phyloP scores from a whole-genome alignment of 2,329 filamentous ascomycete genomes.

The Neonectria sp. region DNA sequence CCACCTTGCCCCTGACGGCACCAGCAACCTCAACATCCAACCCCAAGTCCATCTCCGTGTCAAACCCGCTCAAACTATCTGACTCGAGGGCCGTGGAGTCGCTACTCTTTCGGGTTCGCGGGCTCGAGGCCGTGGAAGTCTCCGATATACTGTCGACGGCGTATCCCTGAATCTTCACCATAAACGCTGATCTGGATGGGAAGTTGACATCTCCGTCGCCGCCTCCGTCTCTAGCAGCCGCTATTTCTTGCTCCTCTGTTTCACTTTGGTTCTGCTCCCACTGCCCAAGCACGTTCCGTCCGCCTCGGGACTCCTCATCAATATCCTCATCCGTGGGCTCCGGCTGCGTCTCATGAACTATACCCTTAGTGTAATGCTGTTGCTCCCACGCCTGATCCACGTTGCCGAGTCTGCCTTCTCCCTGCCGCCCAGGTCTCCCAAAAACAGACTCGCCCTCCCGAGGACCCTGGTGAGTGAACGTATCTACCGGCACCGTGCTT shows the following conservation, averaged over 20 bases:
- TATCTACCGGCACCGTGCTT: conserved; percentile 3
- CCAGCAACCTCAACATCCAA: neutral
- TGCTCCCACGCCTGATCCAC: conserved; percentile 27
- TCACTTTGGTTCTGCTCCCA: neutral
- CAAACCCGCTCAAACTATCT: neutral
- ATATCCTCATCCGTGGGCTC: neutral
- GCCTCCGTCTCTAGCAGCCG: neutral
- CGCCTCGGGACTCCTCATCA: neutral
- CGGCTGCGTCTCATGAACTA: neutral
- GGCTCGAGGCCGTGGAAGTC: conserved; percentile 13
- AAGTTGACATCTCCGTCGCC: neutral
- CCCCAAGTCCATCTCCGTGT: neutral
- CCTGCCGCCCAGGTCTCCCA: neutral
- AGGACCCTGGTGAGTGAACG: conserved; percentile 24
- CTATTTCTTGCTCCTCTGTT: neutral
- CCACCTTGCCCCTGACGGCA: neutral
- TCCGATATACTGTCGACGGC: conserved; percentile 18
- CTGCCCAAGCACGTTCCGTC: neutral
- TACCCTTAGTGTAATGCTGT: neutral
- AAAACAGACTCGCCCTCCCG: conserved; percentile 10
- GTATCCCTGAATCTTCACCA: neutral
- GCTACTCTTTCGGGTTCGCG: conserved; percentile 18
- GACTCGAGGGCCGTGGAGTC: conserved; percentile 15
- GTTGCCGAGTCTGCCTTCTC: conserved; percentile 30
- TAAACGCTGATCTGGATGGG: neutral